Conservation (phyloP, 176 grass and related monocot genomes). For the Triticum turgidum region DNA sequence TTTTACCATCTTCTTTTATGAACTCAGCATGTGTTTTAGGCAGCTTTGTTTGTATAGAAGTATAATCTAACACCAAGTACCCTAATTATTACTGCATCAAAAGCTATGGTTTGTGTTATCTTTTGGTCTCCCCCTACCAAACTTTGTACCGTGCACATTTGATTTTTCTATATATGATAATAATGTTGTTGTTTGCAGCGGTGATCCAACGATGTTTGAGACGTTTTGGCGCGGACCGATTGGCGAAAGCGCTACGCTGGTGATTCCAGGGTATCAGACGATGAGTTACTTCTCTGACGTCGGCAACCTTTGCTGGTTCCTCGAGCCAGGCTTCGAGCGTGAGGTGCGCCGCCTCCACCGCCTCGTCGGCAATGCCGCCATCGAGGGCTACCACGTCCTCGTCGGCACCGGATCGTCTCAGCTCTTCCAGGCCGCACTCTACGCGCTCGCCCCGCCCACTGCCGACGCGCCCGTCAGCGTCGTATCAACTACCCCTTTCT, state of each 20-base stretch:
- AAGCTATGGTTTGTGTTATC: no score
- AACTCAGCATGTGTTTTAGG: no score
- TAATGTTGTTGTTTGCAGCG: slow-evolving; percentile 35
- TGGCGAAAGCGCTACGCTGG: slow-evolving; percentile 40
- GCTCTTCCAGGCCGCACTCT: slow-evolving; percentile 74
- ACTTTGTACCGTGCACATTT: not conserved
- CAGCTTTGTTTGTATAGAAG: no score
- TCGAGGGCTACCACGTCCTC: slow-evolving; percentile 43
- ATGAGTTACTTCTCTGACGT: slow-evolving; percentile 89
- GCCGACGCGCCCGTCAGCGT: slow-evolving; percentile 42
- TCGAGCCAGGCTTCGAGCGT: slow-evolving; percentile 50
- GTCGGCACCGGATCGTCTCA: slow-evolving; percentile 80
- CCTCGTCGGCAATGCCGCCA: slow-evolving; percentile 61
- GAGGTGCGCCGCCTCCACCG: slow-evolving; percentile 68
- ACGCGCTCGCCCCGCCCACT: slow-evolving; percentile 43
- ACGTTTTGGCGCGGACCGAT: slow-evolving; percentile 52
- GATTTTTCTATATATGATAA: not conserved
- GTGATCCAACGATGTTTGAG: slow-evolving; percentile 69
- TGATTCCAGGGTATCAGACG: slow-evolving; percentile 52
- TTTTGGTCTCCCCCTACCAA: no score
- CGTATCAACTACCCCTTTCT: slow-evolving; percentile 56
- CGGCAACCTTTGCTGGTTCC: slow-evolving; percentile 60
- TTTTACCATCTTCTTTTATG: no score
- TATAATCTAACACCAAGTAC: no score
- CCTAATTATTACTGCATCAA: no score